Conservation (phyloP, 176 grass and related monocot genomes). For the Tillandsia leiboldiana region DNA sequence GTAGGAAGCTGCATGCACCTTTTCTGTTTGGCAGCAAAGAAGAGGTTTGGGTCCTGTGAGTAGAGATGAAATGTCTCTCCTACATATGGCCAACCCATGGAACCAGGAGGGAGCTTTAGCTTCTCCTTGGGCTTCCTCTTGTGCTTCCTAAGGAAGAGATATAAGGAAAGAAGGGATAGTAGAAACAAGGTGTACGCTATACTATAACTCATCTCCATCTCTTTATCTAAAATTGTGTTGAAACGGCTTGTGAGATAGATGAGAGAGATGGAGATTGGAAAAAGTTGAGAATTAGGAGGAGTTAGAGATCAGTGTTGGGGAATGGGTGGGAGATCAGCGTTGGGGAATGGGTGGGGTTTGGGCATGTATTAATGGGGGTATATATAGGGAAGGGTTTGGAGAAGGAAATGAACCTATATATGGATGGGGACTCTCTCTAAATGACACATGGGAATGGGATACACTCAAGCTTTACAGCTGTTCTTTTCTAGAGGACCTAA, state of each 20-base stretch:
- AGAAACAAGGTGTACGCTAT: constrained; percentile 9
- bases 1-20: constrained; percentile 26
- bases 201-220: constrained; percentile 12
- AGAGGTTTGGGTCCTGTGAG: constrained; percentile 77
- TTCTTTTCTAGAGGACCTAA: too few relatives aligned
- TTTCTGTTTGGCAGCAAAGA: constrained; percentile 69
- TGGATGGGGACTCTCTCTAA: background rate
- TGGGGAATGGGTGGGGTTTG: background rate
- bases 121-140: constrained; percentile 11
- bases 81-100: constrained; percentile 87
- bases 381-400: background rate
- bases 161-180: constrained; percentile 7
- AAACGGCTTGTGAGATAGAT: too few relatives aligned
- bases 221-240: background rate
- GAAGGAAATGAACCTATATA: background rate
- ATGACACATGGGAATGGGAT: background rate
- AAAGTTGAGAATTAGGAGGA: background rate
- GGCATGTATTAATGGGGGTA: background rate
- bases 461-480: background rate
- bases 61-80: constrained; percentile 96
- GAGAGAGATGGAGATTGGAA: background rate
- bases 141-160: constrained; percentile 21
- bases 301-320: background rate
- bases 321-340: background rate
- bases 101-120: constrained; percentile 56